Base-by-base conservation (phyloP, 345 rosid species). In the Zanthoxylum bungeanum region DNA sequence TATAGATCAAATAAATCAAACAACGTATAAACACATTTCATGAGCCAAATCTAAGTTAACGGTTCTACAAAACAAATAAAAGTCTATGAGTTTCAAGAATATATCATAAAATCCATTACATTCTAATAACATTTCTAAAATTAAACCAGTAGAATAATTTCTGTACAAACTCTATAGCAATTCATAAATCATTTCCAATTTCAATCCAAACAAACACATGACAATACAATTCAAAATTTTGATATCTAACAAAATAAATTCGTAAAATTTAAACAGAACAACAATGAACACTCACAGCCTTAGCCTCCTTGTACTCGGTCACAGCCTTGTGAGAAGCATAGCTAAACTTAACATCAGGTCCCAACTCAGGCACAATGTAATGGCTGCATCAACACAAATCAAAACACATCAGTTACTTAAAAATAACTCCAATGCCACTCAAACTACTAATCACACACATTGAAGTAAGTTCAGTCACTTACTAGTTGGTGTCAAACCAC, bases 401-500 rank as follows among this genome's bases (percentile, higher is more conserved):
- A 71, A 62, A 44, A 14, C 17, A 52, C 1, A 7, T 64, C 77
- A 72, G 73, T n/a, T n/a, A n/a, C n/a, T n/a, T n/a, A n/a, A n/a
- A 33, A 27, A 11, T 25, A 27, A 21, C 25, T 36, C 7, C 3
- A 28, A 47, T 16, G 25, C 47, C 50, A 40, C 1, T 51, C n/a
- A n/a, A n/a, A n/a, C n/a, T n/a, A n/a, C n/a, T n/a, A n/a, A n/a
- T n/a, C n/a, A n/a, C n/a, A n/a, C n/a, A n/a, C n/a, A n/a, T n/a
- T n/a, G n/a, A n/a, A n/a, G n/a, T n/a, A n/a, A n/a, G n/a, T n/a
- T n/a, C n/a, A n/a, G n/a, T n/a, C n/a, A 94, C 98, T 88, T 80
- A 94, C 98, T 94, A 94, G 92, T 94, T 94, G 85, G 98, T 94
- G 86, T 94, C 98, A 68, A 94, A 92, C 98, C 98, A 94, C 93